Evolutionary conservation across 202 grass and related monocot species (phyloP).

Genomic region (Elaeis oleifera): DNA sequence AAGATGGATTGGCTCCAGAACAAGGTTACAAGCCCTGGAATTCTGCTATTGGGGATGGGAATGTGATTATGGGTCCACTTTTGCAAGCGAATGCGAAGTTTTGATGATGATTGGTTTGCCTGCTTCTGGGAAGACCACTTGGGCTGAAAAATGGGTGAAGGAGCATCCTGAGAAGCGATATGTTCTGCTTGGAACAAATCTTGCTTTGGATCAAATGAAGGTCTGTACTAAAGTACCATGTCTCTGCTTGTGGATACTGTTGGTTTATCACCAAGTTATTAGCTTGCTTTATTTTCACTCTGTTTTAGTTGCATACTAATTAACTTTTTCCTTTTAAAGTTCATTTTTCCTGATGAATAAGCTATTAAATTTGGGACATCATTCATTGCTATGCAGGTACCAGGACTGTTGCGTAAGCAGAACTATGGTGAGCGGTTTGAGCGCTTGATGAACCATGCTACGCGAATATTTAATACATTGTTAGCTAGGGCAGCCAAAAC

Average conservation of each 20-base stretch:
- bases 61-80: constrained; percentile 29
- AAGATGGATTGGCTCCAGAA: constrained; percentile 42
- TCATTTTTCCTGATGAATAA: too few species aligned
- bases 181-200: constrained; percentile 53
- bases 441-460: constrained; percentile 43
- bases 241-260: not conserved
- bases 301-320: too few species aligned
- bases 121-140: constrained; percentile 56
- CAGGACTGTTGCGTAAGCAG: constrained; percentile 39
- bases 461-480: constrained; percentile 54
- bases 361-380: too few species aligned
- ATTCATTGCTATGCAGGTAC: constrained; percentile 29
- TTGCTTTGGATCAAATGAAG: constrained; percentile 71
- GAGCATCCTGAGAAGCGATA: constrained; percentile 45
- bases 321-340: too few species aligned
- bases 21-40: constrained; percentile 50
- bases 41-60: constrained; percentile 25
- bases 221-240: constrained; percentile 10
- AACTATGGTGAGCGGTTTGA: constrained; percentile 59
- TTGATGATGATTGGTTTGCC: constrained; percentile 67
- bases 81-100: constrained; percentile 33
- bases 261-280: too few species aligned
- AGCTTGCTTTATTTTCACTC: too few species aligned
- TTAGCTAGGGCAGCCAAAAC: constrained; percentile 42
- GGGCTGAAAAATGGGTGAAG: constrained; percentile 54